Evolutionary conservation across 2,329 filamentous ascomycete species (phyloP).

Genomic region (Periconia digitata): DNA sequence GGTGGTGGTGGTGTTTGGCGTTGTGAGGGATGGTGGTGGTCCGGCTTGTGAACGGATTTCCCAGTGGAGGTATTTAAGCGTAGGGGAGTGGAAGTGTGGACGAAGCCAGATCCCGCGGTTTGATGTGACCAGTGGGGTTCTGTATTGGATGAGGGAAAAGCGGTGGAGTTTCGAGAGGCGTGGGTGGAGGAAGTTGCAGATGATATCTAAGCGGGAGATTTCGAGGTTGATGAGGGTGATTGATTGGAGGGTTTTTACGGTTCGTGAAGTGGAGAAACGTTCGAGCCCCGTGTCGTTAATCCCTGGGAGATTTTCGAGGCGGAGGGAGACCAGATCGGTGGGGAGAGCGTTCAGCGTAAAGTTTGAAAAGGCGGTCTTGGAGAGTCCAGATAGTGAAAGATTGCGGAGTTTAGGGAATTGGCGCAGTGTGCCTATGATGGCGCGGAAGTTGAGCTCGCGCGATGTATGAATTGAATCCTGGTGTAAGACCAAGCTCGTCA

Average conservation of each 20-base stretch:
- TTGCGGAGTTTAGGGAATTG: slow-evolving; percentile 56
- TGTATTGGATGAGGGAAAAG: slow-evolving; percentile 57
- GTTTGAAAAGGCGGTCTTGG: slow-evolving; percentile 58
- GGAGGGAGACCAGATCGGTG: slow-evolving; percentile 51
- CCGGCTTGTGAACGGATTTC: slow-evolving; percentile 52
- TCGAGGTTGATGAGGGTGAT: slow-evolving; percentile 58
- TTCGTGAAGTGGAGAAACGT: slow-evolving; percentile 52
- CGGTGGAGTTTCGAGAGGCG: slow-evolving; percentile 48
- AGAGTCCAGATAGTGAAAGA: slow-evolving; percentile 57
- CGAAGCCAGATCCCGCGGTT: slow-evolving; percentile 40
- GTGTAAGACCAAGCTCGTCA: slow-evolving; percentile 57
- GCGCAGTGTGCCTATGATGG: slow-evolving; percentile 57
- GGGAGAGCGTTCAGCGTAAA: slow-evolving; percentile 57
- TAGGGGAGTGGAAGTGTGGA: slow-evolving; percentile 52
- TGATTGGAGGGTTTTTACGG: slow-evolving; percentile 48
- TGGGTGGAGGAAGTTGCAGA: slow-evolving; percentile 55
- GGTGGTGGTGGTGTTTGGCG: slow-evolving; percentile 18
- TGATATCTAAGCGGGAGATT: slow-evolving; percentile 53
- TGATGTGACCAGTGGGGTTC: slow-evolving; percentile 48
- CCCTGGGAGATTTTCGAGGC: slow-evolving; percentile 58
- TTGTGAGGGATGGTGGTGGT: slow-evolving; percentile 14
- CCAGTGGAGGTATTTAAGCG: slow-evolving; percentile 59
- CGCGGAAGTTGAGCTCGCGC: slow-evolving; percentile 54
- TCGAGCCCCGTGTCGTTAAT: slow-evolving; percentile 59
- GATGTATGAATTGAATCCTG: slow-evolving; percentile 23